Percentiles rank a stretch among this genome's conserved stretches.
These are phyloP conservation scores for Picochlorum sp. DNA, from an alignment of 139 green algal genomes.

Conservation along the genomic window DNA sequence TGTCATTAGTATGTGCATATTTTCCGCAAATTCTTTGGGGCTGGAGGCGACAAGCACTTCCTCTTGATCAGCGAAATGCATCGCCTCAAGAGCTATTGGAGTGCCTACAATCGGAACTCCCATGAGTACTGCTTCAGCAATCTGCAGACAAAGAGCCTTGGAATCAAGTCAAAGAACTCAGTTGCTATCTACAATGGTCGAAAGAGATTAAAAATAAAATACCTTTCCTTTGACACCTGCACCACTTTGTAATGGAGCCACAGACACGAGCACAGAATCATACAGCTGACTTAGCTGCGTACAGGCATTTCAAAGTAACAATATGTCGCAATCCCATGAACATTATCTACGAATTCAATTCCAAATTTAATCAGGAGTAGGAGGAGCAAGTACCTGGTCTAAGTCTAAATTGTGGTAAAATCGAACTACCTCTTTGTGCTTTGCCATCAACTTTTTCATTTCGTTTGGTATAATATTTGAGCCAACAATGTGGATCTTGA, in stretches of 20 bases:
- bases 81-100: neutral
- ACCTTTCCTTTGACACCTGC: constrained; percentile 24
- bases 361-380: too few relatives aligned
- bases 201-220: too few relatives aligned
- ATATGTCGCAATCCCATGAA: too few relatives aligned
- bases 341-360: too few relatives aligned
- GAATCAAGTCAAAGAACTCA: too few relatives aligned
- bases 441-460: neutral
- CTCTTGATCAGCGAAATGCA: neutral
- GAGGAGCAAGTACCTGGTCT: too few relatives aligned
- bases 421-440: neutral
- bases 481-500: neutral
- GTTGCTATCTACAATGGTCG: too few relatives aligned
- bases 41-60: neutral
- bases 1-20: too few relatives aligned
- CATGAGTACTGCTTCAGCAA: neutral
- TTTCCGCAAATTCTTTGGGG: neutral
- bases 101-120: neutral
- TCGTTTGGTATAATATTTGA: neutral
- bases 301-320: too few relatives aligned
- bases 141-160: too few relatives aligned
- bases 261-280: neutral
- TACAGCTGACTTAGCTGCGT: constrained; percentile 5
- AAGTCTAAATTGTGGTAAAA: neutral
- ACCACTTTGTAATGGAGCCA: constrained; percentile 14